phyloP scores from a whole-genome alignment of 345 rosid genomes.

The Eucalyptus cloeziana region DNA sequence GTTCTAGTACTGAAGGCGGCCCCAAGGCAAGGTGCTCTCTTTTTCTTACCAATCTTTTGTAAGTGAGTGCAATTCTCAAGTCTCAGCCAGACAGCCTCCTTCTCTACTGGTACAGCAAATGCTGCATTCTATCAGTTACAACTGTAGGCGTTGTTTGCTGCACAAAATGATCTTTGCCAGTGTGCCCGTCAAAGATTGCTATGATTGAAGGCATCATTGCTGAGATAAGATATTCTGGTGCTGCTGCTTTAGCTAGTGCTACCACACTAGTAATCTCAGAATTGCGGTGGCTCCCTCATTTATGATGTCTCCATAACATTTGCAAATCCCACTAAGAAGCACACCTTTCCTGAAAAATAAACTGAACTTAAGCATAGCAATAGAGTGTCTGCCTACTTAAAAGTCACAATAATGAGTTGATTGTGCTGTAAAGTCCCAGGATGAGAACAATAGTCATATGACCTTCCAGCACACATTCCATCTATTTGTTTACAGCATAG shows the following conservation, averaged over 20 bases:
- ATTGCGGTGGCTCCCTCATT: slow-evolving; percentile 65
- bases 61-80: slow-evolving; percentile 49
- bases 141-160: too few species aligned
- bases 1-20: slow-evolving; percentile 62
- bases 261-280: neutral
- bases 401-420: neutral
- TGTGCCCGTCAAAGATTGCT: too few species aligned
- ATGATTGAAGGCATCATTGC: too few species aligned
- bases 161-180: too few species aligned
- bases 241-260: too few species aligned
- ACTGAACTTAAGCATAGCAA: neutral
- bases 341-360: neutral
- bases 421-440: neutral
- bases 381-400: neutral
- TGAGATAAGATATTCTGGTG: too few species aligned
- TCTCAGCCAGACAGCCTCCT: slow-evolving; percentile 28
- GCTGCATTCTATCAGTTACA: too few species aligned
- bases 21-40: slow-evolving; percentile 79
- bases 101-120: slow-evolving; percentile 35
- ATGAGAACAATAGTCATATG: neutral
- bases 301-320: too few species aligned
- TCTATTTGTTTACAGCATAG: neutral
- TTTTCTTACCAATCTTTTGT: slow-evolving; percentile 67
- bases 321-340: too few species aligned
- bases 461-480: neutral